Conservation (phyloP, 2,329 filamentous ascomycete species). For the Aspergillus alliaceus region DNA sequence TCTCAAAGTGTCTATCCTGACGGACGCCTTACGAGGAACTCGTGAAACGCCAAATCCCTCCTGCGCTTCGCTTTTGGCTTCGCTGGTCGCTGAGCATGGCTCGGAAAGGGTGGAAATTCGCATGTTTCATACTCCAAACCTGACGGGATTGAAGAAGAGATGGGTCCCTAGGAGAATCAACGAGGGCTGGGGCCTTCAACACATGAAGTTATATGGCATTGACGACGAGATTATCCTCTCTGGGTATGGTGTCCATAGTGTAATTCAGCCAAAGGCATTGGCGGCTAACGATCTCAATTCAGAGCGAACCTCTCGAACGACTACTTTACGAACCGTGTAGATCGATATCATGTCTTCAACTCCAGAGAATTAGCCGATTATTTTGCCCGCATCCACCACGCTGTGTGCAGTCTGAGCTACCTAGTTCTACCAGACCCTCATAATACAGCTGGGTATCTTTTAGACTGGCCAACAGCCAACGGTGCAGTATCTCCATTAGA, state of each 20-base stretch:
- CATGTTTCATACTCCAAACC: conserved; percentile 97
- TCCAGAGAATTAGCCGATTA: conserved; percentile 78
- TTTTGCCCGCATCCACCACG: conserved; percentile 74
- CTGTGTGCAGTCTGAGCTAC: conserved; percentile 79
- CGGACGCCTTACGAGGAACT: conserved; percentile 87
- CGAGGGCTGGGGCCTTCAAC: conserved; percentile 96
- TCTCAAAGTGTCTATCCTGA: conserved; percentile 82
- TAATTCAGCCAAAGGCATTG: neutral
- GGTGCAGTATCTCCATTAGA: conserved; percentile 72
- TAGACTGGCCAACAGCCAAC: conserved; percentile 75
- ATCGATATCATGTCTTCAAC: conserved; percentile 88
- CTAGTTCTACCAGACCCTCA: conserved; percentile 62
- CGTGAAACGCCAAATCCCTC: conserved; percentile 83
- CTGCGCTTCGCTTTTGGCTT: conserved; percentile 82
- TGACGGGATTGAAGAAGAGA: conserved; percentile 82
- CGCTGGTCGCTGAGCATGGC: conserved; percentile 82
- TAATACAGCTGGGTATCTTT: conserved; percentile 49
- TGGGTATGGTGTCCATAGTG: conserved; percentile 55
- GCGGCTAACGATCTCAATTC: neutral
- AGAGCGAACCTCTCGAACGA: conserved; percentile 86
- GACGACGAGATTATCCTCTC: conserved; percentile 96
- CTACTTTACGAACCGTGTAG: conserved; percentile 95
- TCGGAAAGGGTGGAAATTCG: conserved; percentile 81
- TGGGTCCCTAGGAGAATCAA: conserved; percentile 87
- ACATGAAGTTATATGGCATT: conserved; percentile 97